phyloP scores from a whole-genome alignment of 2,329 filamentous ascomycete genomes.

The Aspergillus transmontanensis region DNA sequence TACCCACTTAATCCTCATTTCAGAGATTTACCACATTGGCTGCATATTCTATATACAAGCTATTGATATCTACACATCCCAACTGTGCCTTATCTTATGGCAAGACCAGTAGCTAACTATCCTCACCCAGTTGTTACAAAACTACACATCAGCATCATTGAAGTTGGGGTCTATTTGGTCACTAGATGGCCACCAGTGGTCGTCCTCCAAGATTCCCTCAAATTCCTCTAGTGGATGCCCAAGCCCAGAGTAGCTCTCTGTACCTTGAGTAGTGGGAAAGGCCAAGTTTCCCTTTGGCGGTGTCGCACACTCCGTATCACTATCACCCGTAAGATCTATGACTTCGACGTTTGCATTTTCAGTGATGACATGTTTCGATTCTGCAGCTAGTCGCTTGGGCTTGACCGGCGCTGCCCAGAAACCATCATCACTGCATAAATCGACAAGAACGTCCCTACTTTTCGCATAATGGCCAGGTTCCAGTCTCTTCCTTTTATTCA shows the following conservation, averaged over 20 bases:
- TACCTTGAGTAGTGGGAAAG: background rate
- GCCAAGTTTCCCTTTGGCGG: background rate
- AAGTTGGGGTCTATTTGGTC: conserved; percentile 35
- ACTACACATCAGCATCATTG: conserved; percentile 13
- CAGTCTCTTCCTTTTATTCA: conserved; percentile 23
- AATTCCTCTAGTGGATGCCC: conserved; percentile 6
- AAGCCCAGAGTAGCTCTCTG: background rate
- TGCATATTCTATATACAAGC: background rate
- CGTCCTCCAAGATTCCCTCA: conserved; percentile 32
- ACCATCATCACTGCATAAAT: conserved; percentile 24
- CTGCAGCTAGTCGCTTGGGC: conserved; percentile 9
- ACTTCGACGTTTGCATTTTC: conserved; percentile 16
- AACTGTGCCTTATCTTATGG: background rate
- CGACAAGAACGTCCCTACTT: conserved; percentile 13
- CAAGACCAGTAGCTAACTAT: background rate
- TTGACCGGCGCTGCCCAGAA: background rate
- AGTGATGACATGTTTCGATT: conserved; percentile 2
- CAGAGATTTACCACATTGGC: background rate
- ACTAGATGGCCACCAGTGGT: conserved; percentile 44
- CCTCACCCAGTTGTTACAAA: background rate
- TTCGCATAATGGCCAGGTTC: background rate
- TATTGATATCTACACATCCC: background rate
- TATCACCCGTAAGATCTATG: conserved; percentile 33
- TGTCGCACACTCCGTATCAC: conserved; percentile 17
- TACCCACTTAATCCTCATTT: background rate